A percentile compares a stretch with the other conserved stretches of the same genome.
phyloP scores from a whole-genome alignment of 176 grass and related monocot genomes.

The Aegilops umbellulata region DNA sequence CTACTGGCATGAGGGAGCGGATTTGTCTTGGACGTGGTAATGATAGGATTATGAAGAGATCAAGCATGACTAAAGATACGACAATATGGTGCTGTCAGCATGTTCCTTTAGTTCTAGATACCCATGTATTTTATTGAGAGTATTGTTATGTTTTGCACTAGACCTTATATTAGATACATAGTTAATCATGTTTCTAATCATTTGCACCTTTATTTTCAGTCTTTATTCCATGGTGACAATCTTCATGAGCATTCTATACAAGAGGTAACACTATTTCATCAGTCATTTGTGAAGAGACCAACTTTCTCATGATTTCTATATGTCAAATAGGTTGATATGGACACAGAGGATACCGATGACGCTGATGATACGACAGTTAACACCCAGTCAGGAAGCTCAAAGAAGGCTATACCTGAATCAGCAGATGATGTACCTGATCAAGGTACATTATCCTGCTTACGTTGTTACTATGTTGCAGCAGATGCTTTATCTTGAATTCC shows the following conservation, averaged over 20 bases:
- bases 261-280: constrained; percentile 61
- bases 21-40: too few relatives aligned
- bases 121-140: constrained; percentile 53
- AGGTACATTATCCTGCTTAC: constrained; percentile 22
- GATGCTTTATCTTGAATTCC: too few relatives aligned
- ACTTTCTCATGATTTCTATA: constrained; percentile 3
- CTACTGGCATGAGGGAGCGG: too few relatives aligned
- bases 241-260: constrained; percentile 77
- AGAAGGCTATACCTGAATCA: constrained; percentile 36
- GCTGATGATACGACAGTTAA: constrained; percentile 24
- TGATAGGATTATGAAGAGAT: too few relatives aligned
- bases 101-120: constrained; percentile 47
- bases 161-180: constrained; percentile 6
- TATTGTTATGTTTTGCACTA: constrained; percentile 1
- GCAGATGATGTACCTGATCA: constrained; percentile 27
- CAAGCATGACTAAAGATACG: too few relatives aligned
- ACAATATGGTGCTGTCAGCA: too few relatives aligned
- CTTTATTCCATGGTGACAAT: constrained; percentile 79
- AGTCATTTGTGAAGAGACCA: constrained; percentile 14
- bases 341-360: constrained; percentile 67
- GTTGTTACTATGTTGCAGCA: too few relatives aligned
- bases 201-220: constrained; percentile 50
- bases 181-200: constrained; percentile 32
- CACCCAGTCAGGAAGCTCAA: constrained; percentile 27
- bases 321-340: constrained; percentile 89